Evolutionary conservation across 108 stramenopile species (phyloP).

Genomic region (Halocafeteria seosinensis): DNA sequence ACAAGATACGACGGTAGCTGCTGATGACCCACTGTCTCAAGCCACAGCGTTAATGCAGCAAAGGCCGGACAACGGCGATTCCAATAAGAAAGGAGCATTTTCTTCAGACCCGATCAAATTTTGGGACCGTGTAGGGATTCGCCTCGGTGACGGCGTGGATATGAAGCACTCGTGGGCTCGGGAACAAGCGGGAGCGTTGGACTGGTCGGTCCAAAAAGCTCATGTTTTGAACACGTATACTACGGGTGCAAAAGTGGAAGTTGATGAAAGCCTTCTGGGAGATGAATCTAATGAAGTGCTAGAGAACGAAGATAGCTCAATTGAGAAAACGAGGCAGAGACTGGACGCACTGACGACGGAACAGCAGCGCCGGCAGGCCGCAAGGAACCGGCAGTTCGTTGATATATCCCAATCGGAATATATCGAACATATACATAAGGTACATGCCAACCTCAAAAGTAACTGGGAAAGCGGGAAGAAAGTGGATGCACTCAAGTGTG

Average conservation of each 20-base stretch:
- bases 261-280: neutral
- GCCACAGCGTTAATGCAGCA: too few relatives aligned
- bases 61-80: too few relatives aligned
- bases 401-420: conserved; percentile 21
- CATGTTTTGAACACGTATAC: neutral
- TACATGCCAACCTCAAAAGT: conserved; percentile 8
- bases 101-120: too few relatives aligned
- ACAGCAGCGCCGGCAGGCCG: neutral
- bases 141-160: too few relatives aligned
- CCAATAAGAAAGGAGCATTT: too few relatives aligned
- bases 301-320: neutral
- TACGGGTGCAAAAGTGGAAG: neutral
- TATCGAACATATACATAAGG: conserved; percentile 5
- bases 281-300: neutral
- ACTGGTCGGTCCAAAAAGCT: neutral
- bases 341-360: neutral
- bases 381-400: too few relatives aligned
- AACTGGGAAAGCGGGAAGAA: conserved; percentile 25
- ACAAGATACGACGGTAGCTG: too few relatives aligned
- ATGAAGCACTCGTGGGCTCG: too few relatives aligned
- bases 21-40: too few relatives aligned
- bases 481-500: conserved; percentile 26
- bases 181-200: too few relatives aligned
- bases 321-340: neutral
- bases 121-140: too few relatives aligned